Base-by-base conservation (phyloP, 495 filamentous ascomycete genomes). In the Aspergillus conjunctus region DNA sequence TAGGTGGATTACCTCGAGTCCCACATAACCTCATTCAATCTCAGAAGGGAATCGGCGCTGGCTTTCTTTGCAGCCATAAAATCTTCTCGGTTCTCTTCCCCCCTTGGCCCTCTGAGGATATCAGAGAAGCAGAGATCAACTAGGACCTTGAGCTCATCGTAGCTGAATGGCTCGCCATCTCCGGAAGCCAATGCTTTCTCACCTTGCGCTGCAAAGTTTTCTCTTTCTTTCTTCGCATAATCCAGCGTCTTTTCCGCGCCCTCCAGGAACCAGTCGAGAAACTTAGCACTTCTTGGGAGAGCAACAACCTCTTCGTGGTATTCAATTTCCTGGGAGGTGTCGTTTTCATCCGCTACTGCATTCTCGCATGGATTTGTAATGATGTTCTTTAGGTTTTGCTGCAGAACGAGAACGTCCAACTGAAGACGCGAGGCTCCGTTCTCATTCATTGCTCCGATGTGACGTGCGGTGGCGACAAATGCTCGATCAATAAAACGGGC, bases 351-450 rank as follows among this genome's bases (percentile, higher is more conserved):
- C 22, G 56, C 15, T 0, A 17, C 33, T 2, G 60, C 18, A 12
- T 70, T 60, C 5, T 58, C 56, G 15, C 56, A 56, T 7, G 74
- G 68, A 37, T 75, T 69, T 14, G 76, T 67, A 52, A 79, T 91
- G 59, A 98, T 88, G 55, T 94, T 94, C 74, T 93, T 95, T 54
- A 98, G 82, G 63, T 96, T 96, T 65, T 98, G 95, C 68, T 97
- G 93, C 31, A 98, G 77, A 49, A 98, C 94, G 9, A 96, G 80
- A 48, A 98, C 91, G 68, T 98, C 95, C 31, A 97, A 83, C 66
- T 91, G 88, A 80, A 98, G 89, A 7, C 91, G 83, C 20, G 85
- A 81, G 62, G 87, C 90, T 15, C 95, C 94, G 57, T 87, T 81
- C 34, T 75, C 74, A 61, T 95, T 93, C 82, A 95, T 87, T 2